phyloP scores from a whole-genome alignment of 352 stramenopile genomes.

The Globisporangium canariense region DNA sequence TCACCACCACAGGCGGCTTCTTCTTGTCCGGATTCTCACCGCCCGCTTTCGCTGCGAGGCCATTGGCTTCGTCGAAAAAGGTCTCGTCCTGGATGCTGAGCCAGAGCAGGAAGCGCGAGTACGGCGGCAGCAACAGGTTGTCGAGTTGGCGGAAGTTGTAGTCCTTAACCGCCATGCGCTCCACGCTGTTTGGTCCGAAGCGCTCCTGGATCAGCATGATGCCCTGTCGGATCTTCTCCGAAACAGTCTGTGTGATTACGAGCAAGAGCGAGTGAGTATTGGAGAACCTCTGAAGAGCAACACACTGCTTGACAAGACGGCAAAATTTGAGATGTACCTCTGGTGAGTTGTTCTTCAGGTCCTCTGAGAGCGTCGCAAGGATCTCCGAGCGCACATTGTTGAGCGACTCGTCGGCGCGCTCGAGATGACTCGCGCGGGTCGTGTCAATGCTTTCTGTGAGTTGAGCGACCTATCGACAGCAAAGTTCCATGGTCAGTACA shows the following conservation, averaged over 20 bases:
- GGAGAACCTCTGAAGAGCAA: too few species aligned
- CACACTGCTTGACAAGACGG: too few species aligned
- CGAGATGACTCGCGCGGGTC: slow-evolving; percentile 72
- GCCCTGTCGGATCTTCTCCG: slow-evolving; percentile 76
- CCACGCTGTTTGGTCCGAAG: slow-evolving; percentile 81
- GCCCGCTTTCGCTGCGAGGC: slow-evolving; percentile 36
- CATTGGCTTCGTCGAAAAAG: slow-evolving; percentile 77
- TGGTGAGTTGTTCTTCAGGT: slow-evolving; percentile 61
- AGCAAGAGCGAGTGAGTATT: neutral
- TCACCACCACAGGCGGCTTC: slow-evolving; percentile 55
- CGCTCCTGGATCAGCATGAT: slow-evolving; percentile 79
- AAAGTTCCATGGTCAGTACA: neutral
- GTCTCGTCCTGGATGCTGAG: slow-evolving; percentile 83
- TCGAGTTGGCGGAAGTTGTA: slow-evolving; percentile 89
- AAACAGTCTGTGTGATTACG: slow-evolving; percentile 23
- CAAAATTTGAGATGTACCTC: slow-evolving; percentile 28
- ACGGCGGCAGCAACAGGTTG: slow-evolving; percentile 81
- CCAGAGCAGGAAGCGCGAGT: slow-evolving; percentile 87
- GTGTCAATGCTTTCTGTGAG: slow-evolving; percentile 85
- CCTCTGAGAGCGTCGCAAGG: slow-evolving; percentile 56
- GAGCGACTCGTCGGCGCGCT: slow-evolving; percentile 70
- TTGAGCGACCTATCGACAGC: slow-evolving; percentile 61
- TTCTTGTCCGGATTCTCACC: slow-evolving; percentile 62
- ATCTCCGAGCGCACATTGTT: slow-evolving; percentile 78
- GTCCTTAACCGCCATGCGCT: slow-evolving; percentile 83